phyloP scores from a whole-genome alignment of 495 filamentous ascomycete genomes.

The Xylaria venustula region DNA sequence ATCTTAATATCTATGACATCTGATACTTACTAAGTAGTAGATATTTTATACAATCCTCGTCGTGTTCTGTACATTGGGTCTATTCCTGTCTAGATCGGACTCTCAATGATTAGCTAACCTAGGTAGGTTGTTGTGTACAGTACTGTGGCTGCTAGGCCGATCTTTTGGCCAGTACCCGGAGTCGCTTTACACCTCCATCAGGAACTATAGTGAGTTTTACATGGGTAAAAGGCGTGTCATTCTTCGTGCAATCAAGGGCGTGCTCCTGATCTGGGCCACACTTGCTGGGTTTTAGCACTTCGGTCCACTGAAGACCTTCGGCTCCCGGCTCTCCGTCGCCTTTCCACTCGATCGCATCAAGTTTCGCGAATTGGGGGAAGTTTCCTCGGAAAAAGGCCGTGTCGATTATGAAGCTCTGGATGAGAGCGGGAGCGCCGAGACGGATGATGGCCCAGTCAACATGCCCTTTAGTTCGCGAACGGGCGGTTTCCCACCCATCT shows the following conservation, averaged over 20 bases:
- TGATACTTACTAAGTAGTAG: no score
- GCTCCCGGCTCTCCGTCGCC: constrained; percentile 53
- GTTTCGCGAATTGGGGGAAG: constrained; percentile 74
- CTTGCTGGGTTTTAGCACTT: constrained; percentile 64
- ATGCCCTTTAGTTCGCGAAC: constrained; percentile 73
- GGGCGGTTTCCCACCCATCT: constrained; percentile 91
- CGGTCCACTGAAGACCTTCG: constrained; percentile 67
- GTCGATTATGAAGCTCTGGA: constrained; percentile 75
- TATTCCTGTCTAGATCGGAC: no score
- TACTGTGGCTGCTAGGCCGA: constrained; percentile 28
- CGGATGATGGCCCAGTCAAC: constrained; percentile 82
- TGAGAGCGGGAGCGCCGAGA: constrained; percentile 68
- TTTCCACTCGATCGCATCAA: constrained; percentile 62
- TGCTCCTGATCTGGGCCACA: constrained; percentile 82
- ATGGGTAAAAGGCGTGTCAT: constrained; percentile 65
- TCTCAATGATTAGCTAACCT: no score
- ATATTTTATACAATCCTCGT: no score
- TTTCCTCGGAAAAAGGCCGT: constrained; percentile 91
- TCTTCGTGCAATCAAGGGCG: constrained; percentile 56
- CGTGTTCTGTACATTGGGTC: no score
- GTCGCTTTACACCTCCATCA: constrained; percentile 86
- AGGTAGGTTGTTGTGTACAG: no score
- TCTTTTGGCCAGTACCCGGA: constrained; percentile 75
- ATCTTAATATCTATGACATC: no score
- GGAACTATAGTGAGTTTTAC: constrained; percentile 89